phyloP scores from a whole-genome alignment of 2,329 filamentous ascomycete species.

The Aspergillus sp. region DNA sequence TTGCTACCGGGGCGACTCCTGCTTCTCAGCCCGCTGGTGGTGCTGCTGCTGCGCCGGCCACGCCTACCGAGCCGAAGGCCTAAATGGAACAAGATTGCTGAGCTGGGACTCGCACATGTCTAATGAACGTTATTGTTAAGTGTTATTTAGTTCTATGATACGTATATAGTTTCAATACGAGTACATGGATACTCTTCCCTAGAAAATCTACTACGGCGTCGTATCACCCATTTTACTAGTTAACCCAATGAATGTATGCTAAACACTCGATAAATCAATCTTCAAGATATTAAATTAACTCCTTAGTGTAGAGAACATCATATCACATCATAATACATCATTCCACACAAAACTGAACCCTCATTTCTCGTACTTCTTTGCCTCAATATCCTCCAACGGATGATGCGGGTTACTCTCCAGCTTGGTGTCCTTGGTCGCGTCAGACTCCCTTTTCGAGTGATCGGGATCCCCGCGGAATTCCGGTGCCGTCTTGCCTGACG shows the following conservation, averaged over 20 bases:
- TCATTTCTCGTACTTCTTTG: conserved; percentile 22
- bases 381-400: conserved; percentile 31
- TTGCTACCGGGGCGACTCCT: conserved; percentile 14
- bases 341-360: neutral
- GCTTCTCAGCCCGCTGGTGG: conserved; percentile 16
- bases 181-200: no score
- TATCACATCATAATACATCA: no score
- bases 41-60: conserved; percentile 4
- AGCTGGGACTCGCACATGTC: no score
- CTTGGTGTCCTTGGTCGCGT: conserved; percentile 17
- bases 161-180: no score
- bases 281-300: no score
- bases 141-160: no score
- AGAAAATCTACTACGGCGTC: no score
- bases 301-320: no score
- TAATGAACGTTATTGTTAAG: no score
- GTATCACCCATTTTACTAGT: no score
- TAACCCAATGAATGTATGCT: no score
- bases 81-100: conserved; percentile 1
- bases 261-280: no score
- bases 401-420: conserved; percentile 38
- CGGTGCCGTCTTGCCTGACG: conserved; percentile 51
- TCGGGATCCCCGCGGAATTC: conserved; percentile 37
- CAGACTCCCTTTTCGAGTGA: conserved; percentile 17
- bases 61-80: conserved; percentile 21